phyloP scores from a whole-genome alignment of 805 yeast genomes.

The Cyberlindnera meyerae region DNA sequence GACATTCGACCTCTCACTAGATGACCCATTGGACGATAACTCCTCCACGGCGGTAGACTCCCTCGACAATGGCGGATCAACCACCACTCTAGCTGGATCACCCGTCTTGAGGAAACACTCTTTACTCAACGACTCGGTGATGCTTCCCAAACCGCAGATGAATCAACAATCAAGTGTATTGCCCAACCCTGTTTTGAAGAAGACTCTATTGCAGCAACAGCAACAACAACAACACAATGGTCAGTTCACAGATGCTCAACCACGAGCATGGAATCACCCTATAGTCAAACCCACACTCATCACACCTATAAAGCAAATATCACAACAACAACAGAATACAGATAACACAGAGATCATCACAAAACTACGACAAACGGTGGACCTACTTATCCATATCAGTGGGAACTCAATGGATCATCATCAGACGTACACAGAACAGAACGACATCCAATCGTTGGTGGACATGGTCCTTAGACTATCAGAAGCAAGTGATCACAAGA shows the following conservation, averaged over 20 bases:
- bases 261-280: not conserved
- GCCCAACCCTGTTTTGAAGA: too few species aligned
- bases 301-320: not conserved
- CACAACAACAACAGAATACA: too few species aligned
- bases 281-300: not conserved
- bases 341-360: not conserved
- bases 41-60: slow-evolving; percentile 14
- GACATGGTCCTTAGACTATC: slow-evolving; percentile 11
- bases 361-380: slow-evolving; percentile 5
- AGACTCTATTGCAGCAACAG: too few species aligned
- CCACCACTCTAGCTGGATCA: not conserved
- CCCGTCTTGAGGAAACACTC: too few species aligned
- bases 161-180: not conserved
- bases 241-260: slow-evolving; percentile 4
- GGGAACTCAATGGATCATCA: slow-evolving; percentile 11
- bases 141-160: too few species aligned
- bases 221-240: too few species aligned
- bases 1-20: slow-evolving; percentile 21
- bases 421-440: not conserved
- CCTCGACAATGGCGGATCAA: not conserved
- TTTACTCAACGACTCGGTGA: too few species aligned
- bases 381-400: slow-evolving; percentile 10
- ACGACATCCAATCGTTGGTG: slow-evolving; percentile 6
- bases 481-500: slow-evolving; percentile 17
- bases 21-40: slow-evolving; percentile 11